A percentile compares a stretch with the other conserved stretches of the same genome.
These are phyloP conservation scores for Backusella tuberculispora DNA, from an alignment of 192 early-diverging fungal genomes.

Conservation along the genomic window DNA sequence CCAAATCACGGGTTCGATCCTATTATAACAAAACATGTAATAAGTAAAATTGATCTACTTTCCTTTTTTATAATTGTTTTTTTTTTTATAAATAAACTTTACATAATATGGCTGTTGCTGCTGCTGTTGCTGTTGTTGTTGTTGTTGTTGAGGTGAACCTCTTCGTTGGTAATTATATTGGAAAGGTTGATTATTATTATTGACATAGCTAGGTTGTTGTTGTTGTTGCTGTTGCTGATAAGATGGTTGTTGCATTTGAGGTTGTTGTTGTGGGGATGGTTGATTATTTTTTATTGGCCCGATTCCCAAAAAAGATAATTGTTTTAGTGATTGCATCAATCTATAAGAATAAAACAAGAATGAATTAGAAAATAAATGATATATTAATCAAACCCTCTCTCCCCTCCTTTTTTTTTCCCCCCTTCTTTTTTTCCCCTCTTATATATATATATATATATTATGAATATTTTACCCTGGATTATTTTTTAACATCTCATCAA, in stretches of 20 bases:
- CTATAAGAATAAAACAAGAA: background rate
- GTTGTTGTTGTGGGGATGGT: background rate
- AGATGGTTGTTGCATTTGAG: background rate
- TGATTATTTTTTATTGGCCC: background rate
- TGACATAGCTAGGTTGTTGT: background rate
- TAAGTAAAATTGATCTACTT: too few species aligned
- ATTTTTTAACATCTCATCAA: conserved; percentile 7
- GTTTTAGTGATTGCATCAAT: conserved; percentile 4
- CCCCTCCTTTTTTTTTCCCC: background rate
- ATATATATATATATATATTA: background rate
- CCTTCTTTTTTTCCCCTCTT: too few species aligned
- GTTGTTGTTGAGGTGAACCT: background rate
- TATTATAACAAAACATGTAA: too few species aligned
- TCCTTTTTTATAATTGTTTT: too few species aligned
- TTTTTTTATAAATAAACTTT: too few species aligned
- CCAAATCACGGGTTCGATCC: too few species aligned
- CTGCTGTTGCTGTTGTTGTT: background rate
- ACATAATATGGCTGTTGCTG: background rate
- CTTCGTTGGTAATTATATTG: background rate
- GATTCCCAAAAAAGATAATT: background rate
- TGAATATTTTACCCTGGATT: conserved; percentile 7
- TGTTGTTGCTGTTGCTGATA: background rate
- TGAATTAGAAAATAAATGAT: background rate
- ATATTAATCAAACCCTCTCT: background rate
- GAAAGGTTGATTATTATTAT: background rate